Percentiles rank a stretch among this genome's conserved stretches.
Evolutionary conservation across 2,329 filamentous ascomycete species (phyloP).

Genomic region (Didymella segeticola): DNA sequence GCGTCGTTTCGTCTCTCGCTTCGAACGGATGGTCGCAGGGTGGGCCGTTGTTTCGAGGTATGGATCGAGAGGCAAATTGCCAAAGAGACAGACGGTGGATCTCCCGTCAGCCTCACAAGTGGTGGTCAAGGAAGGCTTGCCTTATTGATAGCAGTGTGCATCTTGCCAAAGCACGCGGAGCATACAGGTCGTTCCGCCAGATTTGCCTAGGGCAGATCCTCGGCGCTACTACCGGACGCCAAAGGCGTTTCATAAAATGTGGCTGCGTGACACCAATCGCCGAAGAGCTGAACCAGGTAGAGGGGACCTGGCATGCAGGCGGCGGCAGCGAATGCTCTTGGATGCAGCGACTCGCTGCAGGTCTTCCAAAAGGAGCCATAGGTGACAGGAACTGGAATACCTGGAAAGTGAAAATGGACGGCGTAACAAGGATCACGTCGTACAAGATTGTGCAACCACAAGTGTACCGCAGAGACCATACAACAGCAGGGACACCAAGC

Average conservation of each 20-base stretch:
- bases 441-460: constrained; percentile 11
- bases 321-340: constrained; percentile 27
- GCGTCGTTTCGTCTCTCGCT: constrained; percentile 19
- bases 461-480: constrained; percentile 4
- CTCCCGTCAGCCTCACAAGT: constrained; percentile 26
- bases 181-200: constrained; percentile 15
- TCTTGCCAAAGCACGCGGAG: constrained; percentile 29
- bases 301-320: constrained; percentile 28
- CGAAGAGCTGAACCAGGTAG: constrained; percentile 38
- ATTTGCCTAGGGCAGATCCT: constrained; percentile 18
- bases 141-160: constrained; percentile 24
- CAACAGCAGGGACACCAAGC: constrained; percentile 12
- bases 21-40: constrained; percentile 35
- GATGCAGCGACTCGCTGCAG: constrained; percentile 33
- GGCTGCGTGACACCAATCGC: constrained; percentile 37
- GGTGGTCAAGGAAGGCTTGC: constrained; percentile 22
- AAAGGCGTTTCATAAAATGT: constrained; percentile 35
- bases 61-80: constrained; percentile 28
- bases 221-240: constrained; percentile 29
- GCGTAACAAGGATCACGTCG: constrained; percentile 16
- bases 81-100: constrained; percentile 25
- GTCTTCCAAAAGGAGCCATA: constrained; percentile 27
- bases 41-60: constrained; percentile 12
- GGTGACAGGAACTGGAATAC: constrained; percentile 16
- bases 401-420: constrained; percentile 11